Percentiles rank a stretch among this genome's conserved stretches.
phyloP scores from a whole-genome alignment of 352 stramenopile genomes.

The Phytopythium helicoides region DNA sequence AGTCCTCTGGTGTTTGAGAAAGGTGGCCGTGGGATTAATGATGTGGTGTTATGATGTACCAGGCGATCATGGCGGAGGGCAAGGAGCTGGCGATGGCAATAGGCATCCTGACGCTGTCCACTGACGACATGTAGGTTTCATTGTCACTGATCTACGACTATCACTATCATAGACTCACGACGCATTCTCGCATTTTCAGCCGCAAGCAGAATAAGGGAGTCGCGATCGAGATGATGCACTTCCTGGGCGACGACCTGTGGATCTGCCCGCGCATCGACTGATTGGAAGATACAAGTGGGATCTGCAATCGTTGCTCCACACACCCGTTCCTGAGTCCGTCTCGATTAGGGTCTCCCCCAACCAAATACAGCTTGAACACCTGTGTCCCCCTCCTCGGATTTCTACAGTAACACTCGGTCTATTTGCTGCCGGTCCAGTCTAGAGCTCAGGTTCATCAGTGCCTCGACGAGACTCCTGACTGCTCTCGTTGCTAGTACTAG shows the following conservation, averaged over 20 bases:
- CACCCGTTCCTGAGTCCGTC: no score
- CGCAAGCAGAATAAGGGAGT: slow-evolving; percentile 95
- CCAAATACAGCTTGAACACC: no score
- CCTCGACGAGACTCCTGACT: no score
- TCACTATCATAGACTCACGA: slow-evolving; percentile 3
- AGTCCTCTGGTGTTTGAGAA: neutral
- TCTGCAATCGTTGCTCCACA: neutral
- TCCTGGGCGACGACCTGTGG: slow-evolving; percentile 97
- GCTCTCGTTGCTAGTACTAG: no score
- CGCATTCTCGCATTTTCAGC: slow-evolving; percentile 29
- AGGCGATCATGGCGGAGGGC: slow-evolving; percentile 97
- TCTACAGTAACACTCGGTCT: no score
- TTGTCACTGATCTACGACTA: slow-evolving; percentile 1
- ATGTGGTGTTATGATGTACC: neutral
- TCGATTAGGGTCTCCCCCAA: no score
- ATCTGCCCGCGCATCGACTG: slow-evolving; percentile 80
- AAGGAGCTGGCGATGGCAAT: slow-evolving; percentile 97
- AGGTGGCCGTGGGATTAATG: neutral
- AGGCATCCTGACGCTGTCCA: slow-evolving; percentile 96
- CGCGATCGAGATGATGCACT: slow-evolving; percentile 96
- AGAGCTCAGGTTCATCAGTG: no score
- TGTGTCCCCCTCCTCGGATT: no score
- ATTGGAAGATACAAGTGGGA: neutral
- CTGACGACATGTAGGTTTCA: slow-evolving; percentile 90
- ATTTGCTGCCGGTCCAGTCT: no score